Conservation (phyloP, 768 basidiomycete species). For the Mycena albidolilacea region DNA sequence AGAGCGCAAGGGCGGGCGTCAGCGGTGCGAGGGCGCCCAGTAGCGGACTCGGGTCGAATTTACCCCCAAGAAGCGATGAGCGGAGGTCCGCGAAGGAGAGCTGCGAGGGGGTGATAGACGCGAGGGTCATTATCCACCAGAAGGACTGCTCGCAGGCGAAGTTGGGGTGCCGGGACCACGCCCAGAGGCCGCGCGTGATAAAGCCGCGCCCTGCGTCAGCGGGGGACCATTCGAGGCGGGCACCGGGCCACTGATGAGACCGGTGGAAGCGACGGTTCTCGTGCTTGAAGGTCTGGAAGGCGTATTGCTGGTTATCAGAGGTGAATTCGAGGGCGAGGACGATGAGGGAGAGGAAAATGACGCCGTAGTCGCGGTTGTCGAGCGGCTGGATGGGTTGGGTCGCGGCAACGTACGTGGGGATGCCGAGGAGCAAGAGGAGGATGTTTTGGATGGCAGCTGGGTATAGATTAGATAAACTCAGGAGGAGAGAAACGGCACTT, state of each 20-base stretch:
- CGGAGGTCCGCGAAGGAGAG: conserved; percentile 46
- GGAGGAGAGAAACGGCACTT: conserved; percentile 34
- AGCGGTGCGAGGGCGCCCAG: conserved; percentile 44
- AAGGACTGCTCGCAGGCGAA: conserved; percentile 92
- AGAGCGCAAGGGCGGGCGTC: conserved; percentile 73
- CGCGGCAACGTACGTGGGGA: conserved; percentile 73
- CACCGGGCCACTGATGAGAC: conserved; percentile 72
- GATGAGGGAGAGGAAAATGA: conserved; percentile 71
- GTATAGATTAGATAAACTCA: not conserved
- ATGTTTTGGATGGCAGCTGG: conserved; percentile 83
- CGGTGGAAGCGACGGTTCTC: conserved; percentile 57
- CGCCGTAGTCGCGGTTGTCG: conserved; percentile 70
- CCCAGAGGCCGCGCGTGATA: conserved; percentile 87
- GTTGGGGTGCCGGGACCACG: conserved; percentile 92
- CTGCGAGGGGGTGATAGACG: conserved; percentile 67
- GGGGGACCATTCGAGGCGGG: conserved; percentile 76
- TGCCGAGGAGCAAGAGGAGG: conserved; percentile 79
- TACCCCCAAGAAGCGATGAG: conserved; percentile 31
- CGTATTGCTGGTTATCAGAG: conserved; percentile 93
- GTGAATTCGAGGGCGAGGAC: conserved; percentile 81
- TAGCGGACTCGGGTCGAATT: conserved; percentile 24
- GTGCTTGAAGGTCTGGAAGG: conserved; percentile 87
- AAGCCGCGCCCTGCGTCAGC: conserved; percentile 87
- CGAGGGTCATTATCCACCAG: conserved; percentile 82
- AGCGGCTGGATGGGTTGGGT: conserved; percentile 69